phyloP scores from a whole-genome alignment of 306 rosid genomes.

The Lathyrus tuberosus region DNA sequence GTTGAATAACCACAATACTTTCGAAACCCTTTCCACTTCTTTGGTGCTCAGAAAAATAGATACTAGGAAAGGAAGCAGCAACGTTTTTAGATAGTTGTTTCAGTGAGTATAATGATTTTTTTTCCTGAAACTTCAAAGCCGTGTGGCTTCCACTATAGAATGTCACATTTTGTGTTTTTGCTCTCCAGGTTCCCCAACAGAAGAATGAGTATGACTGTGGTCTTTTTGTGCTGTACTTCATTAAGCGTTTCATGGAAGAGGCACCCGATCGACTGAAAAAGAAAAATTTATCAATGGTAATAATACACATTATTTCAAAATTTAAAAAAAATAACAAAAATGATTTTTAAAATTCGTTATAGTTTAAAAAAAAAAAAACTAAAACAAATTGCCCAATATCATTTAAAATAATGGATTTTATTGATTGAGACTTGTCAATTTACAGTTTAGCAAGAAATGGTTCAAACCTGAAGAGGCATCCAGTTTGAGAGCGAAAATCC shows the following conservation, averaged over 20 bases:
- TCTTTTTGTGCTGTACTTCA: constrained; percentile 83
- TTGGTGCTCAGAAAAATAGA: background rate
- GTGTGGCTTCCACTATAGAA: background rate
- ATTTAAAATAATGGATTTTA: constrained; percentile 11
- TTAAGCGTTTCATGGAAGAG: constrained; percentile 80
- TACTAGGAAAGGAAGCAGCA: constrained; percentile 17
- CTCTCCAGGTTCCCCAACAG: constrained; percentile 93
- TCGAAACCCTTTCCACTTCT: background rate
- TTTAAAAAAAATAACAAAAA: no score
- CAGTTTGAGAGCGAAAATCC: constrained; percentile 72
- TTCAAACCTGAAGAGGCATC: constrained; percentile 91
- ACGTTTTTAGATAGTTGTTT: constrained; percentile 8
- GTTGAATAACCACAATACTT: no score
- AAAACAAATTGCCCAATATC: background rate
- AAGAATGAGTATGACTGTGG: constrained; percentile 94
- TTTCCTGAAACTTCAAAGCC: constrained; percentile 6
- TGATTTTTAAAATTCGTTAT: no score
- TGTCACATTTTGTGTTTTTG: constrained; percentile 31
- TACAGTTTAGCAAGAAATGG: constrained; percentile 86
- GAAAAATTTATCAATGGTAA: constrained; percentile 75
- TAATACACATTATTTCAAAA: no score
- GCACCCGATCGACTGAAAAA: constrained; percentile 76
- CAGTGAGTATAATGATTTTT: background rate
- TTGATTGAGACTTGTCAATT: constrained; percentile 32
- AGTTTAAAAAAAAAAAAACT: no score